Conservation (phyloP, 2,329 filamentous ascomycete genomes). For the Scopulariopsis brevicaulis region DNA sequence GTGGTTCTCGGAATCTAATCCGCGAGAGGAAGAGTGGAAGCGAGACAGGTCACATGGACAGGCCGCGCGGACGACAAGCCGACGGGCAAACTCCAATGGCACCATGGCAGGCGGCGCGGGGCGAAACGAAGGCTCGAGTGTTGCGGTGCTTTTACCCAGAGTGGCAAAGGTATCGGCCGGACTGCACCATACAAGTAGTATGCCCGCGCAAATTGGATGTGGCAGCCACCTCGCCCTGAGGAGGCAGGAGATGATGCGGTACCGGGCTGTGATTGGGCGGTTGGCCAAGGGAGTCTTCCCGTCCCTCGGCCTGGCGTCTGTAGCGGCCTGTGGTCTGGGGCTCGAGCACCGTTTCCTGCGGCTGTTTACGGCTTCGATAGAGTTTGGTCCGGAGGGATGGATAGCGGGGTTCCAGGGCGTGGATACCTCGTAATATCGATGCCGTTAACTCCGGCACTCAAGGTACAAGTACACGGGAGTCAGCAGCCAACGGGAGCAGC, state of each 20-base stretch:
- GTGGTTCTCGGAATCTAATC: background rate
- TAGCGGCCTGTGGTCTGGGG: background rate
- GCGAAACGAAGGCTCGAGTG: background rate
- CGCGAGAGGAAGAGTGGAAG: background rate
- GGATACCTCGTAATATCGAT: background rate
- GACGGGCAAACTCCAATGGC: background rate
- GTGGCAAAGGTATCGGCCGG: background rate
- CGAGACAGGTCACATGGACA: slow-evolving; percentile 1
- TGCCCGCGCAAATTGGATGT: slow-evolving; percentile 1
- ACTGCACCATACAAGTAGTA: no score
- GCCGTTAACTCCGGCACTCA: background rate
- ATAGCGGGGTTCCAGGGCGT: no score
- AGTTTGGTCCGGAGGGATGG: no score
- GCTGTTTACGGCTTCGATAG: background rate
- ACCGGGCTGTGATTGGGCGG: background rate
- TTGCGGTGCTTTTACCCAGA: slow-evolving; percentile 2
- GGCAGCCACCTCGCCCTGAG: background rate
- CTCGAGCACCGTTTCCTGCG: background rate
- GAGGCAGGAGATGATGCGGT: background rate
- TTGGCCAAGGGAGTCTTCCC: background rate
- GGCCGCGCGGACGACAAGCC: background rate
- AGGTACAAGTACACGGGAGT: background rate
- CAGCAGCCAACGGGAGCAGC: background rate
- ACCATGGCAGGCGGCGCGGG: background rate
- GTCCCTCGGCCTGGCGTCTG: background rate